phyloP scores from a whole-genome alignment of 805 yeast genomes.

The Sugiyamaella chiloensis region DNA sequence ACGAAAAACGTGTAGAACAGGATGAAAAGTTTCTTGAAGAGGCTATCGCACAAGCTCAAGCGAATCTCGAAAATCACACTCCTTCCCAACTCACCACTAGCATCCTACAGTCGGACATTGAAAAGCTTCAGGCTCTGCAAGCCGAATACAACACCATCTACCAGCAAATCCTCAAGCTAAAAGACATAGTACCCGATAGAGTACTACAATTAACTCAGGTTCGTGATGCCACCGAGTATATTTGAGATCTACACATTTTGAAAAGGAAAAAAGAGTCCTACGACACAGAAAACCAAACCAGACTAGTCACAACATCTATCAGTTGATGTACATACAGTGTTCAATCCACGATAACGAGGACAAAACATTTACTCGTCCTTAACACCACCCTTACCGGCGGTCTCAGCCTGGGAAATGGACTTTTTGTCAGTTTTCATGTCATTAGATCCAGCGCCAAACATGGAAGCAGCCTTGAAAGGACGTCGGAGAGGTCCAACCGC shows the following conservation, averaged over 20 bases:
- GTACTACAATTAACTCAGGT: background rate
- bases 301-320: too few relatives aligned
- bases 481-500: constrained; percentile 91
- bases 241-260: background rate
- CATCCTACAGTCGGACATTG: constrained; percentile 4
- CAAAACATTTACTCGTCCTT: constrained; percentile 82
- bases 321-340: too few relatives aligned
- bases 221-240: constrained; percentile 2
- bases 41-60: background rate
- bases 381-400: constrained; percentile 73
- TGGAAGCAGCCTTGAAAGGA: constrained; percentile 87
- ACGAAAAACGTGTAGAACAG: constrained; percentile 28
- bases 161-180: background rate
- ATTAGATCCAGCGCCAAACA: constrained; percentile 56
- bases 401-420: constrained; percentile 79
- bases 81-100: background rate
- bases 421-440: constrained; percentile 81
- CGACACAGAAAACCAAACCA: too few relatives aligned
- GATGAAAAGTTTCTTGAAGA: background rate
- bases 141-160: background rate
- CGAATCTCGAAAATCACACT: background rate
- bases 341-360: too few relatives aligned
- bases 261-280: too few relatives aligned
- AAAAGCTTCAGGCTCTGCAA: background rate
- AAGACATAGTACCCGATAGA: background rate